A percentile compares a stretch with the other conserved stretches of the same genome.
phyloP scores from a whole-genome alignment of 2,329 filamentous ascomycete species.

The Pseudocercospora pini-densiflorae region DNA sequence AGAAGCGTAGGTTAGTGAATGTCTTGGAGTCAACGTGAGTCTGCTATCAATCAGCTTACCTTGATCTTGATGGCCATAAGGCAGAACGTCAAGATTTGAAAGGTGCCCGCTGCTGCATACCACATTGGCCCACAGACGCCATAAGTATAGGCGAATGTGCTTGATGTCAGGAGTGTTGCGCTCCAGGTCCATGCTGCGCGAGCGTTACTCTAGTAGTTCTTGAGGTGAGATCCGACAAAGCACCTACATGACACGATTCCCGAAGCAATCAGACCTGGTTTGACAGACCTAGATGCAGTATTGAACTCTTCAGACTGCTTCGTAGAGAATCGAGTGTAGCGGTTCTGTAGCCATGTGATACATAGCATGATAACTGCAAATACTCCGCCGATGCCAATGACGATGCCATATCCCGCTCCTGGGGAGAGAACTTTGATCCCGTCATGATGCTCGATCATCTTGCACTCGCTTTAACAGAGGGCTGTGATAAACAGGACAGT shows the following conservation, averaged over 20 bases:
- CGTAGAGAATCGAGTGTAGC: slow-evolving; percentile 48
- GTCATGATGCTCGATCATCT: slow-evolving; percentile 16
- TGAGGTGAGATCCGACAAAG: neutral
- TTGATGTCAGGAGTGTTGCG: slow-evolving; percentile 42
- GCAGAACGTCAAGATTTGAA: slow-evolving; percentile 52
- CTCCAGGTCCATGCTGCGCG: slow-evolving; percentile 76
- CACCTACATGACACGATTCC: slow-evolving; percentile 69
- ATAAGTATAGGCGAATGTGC: slow-evolving; percentile 44
- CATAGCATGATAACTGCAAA: slow-evolving; percentile 60
- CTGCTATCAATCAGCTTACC: slow-evolving; percentile 30
- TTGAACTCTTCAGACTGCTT: slow-evolving; percentile 74
- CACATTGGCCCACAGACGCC: slow-evolving; percentile 44
- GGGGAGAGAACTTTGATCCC: slow-evolving; percentile 27
- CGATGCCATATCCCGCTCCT: slow-evolving; percentile 58
- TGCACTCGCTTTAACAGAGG: neutral
- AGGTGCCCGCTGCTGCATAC: slow-evolving; percentile 51
- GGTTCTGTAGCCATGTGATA: slow-evolving; percentile 40
- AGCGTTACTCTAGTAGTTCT: neutral
- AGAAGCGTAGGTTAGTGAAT: neutral
- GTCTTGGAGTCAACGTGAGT: neutral
- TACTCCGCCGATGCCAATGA: slow-evolving; percentile 72
- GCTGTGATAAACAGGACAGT: neutral
- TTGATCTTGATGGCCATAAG: slow-evolving; percentile 51
- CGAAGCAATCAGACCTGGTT: slow-evolving; percentile 82
- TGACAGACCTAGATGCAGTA: slow-evolving; percentile 83